Conservation (phyloP, 768 basidiomycete genomes). For the Cystobasidium ongulense region DNA sequence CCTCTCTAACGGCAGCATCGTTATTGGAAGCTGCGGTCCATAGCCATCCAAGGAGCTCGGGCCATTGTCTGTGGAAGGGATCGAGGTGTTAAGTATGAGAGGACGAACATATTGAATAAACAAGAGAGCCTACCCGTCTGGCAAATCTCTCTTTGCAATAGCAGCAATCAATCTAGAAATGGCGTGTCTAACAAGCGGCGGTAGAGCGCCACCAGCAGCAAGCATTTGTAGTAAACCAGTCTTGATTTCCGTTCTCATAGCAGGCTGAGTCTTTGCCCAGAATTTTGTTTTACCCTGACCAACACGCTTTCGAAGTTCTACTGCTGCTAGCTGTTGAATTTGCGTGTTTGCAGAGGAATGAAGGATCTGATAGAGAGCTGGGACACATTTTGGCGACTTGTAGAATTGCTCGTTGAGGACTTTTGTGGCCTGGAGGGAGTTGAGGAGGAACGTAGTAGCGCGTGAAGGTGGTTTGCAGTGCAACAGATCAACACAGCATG, state of each 20-base stretch:
- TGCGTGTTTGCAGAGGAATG: slow-evolving; percentile 44
- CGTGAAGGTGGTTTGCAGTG: too few relatives aligned
- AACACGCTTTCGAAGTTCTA: slow-evolving; percentile 73
- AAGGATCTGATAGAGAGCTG: slow-evolving; percentile 71
- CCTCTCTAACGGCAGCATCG: slow-evolving; percentile 71
- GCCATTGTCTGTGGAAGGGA: slow-evolving; percentile 54
- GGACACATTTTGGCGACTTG: slow-evolving; percentile 80
- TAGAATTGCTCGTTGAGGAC: slow-evolving; percentile 86
- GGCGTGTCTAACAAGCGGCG: slow-evolving; percentile 72
- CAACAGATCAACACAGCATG: too few relatives aligned
- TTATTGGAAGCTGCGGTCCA: slow-evolving; percentile 64
- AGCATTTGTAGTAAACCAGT: slow-evolving; percentile 8
- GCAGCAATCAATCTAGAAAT: slow-evolving; percentile 85
- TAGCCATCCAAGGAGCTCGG: slow-evolving; percentile 77
- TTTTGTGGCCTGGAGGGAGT: slow-evolving; percentile 65
- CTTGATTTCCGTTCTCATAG: slow-evolving; percentile 17
- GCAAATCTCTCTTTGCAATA: slow-evolving; percentile 80
- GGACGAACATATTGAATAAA: neutral
- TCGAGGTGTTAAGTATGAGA: neutral
- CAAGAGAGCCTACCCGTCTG: slow-evolving; percentile 47
- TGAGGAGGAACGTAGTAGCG: neutral
- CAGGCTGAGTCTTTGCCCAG: slow-evolving; percentile 1
- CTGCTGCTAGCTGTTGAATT: slow-evolving; percentile 94
- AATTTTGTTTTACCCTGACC: slow-evolving; percentile 25
- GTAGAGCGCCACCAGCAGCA: neutral